Percentiles rank a stretch among this genome's conserved stretches.
Conservation (phyloP, 2,329 filamentous ascomycete genomes). For the Aspergillus aculeatus region DNA sequence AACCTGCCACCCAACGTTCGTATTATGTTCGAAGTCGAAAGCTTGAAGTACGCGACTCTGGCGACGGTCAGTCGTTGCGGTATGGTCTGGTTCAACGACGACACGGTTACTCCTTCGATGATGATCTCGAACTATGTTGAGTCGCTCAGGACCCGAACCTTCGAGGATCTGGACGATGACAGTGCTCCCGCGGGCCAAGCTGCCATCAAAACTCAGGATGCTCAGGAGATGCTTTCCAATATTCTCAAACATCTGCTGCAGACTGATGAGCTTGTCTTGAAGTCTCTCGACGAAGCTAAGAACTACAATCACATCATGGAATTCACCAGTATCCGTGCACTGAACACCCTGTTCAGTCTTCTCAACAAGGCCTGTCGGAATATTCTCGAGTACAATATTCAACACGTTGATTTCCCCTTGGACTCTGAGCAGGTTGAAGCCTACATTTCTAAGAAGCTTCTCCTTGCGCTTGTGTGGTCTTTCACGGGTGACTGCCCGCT, state of each 20-base stretch:
- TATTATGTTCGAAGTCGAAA: conserved; percentile 99
- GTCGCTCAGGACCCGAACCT: conserved; percentile 74
- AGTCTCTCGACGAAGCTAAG: conserved; percentile 72
- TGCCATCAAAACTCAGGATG: conserved; percentile 72
- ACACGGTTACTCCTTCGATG: conserved; percentile 90
- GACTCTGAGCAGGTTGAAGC: conserved; percentile 86
- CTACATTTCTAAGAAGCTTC: conserved; percentile 88
- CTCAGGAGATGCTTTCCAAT: conserved; percentile 77
- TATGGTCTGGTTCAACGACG: conserved; percentile 99
- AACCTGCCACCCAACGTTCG: conserved; percentile 92
- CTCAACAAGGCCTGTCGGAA: conserved; percentile 91
- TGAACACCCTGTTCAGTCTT: conserved; percentile 92
- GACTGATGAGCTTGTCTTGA: conserved; percentile 75
- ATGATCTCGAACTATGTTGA: conserved; percentile 90
- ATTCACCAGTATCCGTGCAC: conserved; percentile 83
- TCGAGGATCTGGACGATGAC: conserved; percentile 96
- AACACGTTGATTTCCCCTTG: conserved; percentile 90
- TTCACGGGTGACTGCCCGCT: conserved; percentile 93
- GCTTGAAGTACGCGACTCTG: conserved; percentile 91
- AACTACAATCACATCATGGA: conserved; percentile 96
- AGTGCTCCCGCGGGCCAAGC: conserved; percentile 72
- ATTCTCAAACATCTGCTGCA: conserved; percentile 73
- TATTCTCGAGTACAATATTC: conserved; percentile 91
- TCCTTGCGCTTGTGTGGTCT: conserved; percentile 91
- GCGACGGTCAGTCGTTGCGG: conserved; percentile 99